A percentile compares a stretch with the other conserved stretches of the same genome.
Evolutionary conservation across 1,284 basidiomycete species (phyloP).

Genomic region (Trametes sp.): DNA sequence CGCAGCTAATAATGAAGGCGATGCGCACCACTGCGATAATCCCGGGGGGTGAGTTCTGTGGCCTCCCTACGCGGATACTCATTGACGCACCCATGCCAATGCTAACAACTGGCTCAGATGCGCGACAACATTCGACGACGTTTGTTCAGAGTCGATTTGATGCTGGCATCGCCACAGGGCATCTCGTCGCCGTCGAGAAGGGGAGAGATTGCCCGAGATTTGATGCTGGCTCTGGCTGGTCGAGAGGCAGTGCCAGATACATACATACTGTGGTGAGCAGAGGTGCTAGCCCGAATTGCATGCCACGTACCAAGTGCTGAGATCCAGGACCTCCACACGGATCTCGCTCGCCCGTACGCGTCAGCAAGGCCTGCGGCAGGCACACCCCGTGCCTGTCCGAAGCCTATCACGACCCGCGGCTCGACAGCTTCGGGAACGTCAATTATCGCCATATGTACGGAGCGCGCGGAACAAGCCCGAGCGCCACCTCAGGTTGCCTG

Average conservation of each 20-base stretch:
- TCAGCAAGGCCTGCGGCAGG: neutral
- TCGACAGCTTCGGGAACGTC: neutral
- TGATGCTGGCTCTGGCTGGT: neutral
- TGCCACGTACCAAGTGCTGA: neutral
- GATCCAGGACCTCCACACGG: neutral
- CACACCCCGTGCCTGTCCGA: neutral
- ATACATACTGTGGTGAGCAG: neutral
- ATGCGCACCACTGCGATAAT: conserved; percentile 35
- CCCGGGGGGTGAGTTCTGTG: conserved; percentile 33
- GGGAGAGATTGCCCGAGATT: neutral
- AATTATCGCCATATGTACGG: neutral
- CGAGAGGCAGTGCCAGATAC: neutral
- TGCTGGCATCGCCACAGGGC: neutral
- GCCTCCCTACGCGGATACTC: neutral
- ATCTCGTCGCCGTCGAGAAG: neutral
- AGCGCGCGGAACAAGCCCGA: neutral
- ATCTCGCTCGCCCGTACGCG: conserved; percentile 1
- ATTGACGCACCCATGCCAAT: neutral
- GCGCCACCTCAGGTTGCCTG: no score
- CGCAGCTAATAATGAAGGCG: conserved; percentile 34
- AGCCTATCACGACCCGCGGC: neutral
- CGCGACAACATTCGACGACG: conserved; percentile 8
- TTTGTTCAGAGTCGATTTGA: conserved; percentile 3
- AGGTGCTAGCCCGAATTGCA: neutral
- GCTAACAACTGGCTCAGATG: neutral